Evolutionary conservation across 176 grass and related monocot species (phyloP).

Genomic region (Raddia guianensis): DNA sequence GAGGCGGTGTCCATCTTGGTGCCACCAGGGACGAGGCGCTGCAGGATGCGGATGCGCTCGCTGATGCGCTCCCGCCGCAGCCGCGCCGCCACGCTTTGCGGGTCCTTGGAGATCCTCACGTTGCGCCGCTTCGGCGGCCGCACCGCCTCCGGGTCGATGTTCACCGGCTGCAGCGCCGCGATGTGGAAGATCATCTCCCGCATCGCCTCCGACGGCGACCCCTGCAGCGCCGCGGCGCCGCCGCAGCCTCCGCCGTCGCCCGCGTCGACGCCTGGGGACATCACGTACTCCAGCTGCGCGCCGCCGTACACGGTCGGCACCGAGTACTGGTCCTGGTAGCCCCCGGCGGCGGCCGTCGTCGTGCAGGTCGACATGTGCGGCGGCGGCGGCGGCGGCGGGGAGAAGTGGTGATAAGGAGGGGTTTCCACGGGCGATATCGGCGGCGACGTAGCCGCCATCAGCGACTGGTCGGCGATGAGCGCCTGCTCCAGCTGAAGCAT

Average conservation of each 20-base stretch:
- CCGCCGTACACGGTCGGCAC: neutral
- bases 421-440: conserved; percentile 46
- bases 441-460: conserved; percentile 27
- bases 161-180: conserved; percentile 87
- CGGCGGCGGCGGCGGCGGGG: conserved; percentile 26
- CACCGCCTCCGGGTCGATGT: conserved; percentile 68
- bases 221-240: neutral
- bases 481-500: conserved; percentile 84
- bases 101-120: conserved; percentile 90
- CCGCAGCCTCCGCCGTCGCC: neutral
- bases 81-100: conserved; percentile 93
- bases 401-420: conserved; percentile 29
- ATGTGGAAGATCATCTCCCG: conserved; percentile 87
- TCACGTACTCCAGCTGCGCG: conserved; percentile 27
- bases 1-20: conserved; percentile 99
- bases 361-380: conserved; percentile 34
- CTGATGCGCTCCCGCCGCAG: conserved; percentile 91
- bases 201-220: conserved; percentile 55
- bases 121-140: conserved; percentile 85
- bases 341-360: neutral
- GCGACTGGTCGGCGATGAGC: conserved; percentile 37
- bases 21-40: conserved; percentile 87
- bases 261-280: conserved; percentile 14
- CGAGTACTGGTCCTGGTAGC: conserved; percentile 29
- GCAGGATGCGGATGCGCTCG: conserved; percentile 92